Percentiles rank a stretch among this genome's conserved stretches.
Conservation (phyloP, 129 eudicot species). For the Smallanthus sonchifolius region DNA sequence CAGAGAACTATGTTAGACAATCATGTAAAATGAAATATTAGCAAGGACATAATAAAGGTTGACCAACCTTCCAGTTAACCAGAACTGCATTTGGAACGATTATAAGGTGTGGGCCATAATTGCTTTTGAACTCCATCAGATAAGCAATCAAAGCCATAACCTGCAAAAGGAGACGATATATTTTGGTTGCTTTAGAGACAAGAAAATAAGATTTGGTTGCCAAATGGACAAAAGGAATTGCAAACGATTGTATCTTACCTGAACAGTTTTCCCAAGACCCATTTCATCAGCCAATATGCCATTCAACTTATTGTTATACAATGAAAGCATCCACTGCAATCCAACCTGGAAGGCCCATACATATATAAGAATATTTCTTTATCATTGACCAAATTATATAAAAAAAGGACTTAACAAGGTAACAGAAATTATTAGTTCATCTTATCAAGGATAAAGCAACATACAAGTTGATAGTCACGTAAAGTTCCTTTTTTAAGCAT, state of each 20-base stretch:
- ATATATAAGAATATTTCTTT: neutral
- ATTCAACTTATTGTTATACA: constrained; percentile 87
- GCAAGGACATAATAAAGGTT: neutral
- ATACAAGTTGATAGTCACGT: constrained; percentile 96
- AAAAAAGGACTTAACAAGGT: neutral
- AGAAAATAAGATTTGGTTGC: neutral
- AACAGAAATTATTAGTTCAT: constrained; percentile 3
- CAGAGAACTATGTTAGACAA: constrained; percentile 18
- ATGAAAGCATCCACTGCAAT: constrained; percentile 98
- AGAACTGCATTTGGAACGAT: constrained; percentile 98
- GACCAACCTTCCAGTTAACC: constrained; percentile 95
- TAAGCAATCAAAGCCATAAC: constrained; percentile 99
- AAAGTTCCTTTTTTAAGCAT: constrained; percentile 85
- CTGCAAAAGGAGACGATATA: constrained; percentile 27
- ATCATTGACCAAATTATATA: too few species aligned
- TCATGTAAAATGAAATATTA: neutral
- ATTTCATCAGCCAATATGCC: constrained; percentile 99
- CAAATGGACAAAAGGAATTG: neutral
- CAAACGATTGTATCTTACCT: constrained; percentile 36
- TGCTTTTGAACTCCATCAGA: constrained; percentile 95
- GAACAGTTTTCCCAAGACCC: constrained; percentile 99
- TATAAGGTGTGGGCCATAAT: constrained; percentile 98
- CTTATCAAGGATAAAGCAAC: constrained; percentile 24
- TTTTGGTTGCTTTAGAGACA: too few species aligned
- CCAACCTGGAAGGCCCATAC: constrained; percentile 69